Base-by-base conservation (phyloP, 768 basidiomycete species). In the Boletus sp. region DNA sequence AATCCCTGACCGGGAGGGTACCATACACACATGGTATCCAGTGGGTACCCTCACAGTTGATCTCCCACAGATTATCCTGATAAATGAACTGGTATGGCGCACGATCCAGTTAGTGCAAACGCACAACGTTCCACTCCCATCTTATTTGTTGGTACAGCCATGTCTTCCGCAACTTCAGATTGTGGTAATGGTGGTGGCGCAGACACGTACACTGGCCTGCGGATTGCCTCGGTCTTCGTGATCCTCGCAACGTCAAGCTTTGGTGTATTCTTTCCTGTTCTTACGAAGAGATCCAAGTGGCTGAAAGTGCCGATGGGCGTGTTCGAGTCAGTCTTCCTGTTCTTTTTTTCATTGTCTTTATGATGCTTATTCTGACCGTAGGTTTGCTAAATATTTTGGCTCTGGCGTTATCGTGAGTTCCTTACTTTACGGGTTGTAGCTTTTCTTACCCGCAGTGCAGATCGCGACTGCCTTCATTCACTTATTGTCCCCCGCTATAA, bases 391-490 rank as follows among this genome's bases (percentile, higher is more conserved):
- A 72, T 93, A 88, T 71, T 94, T 95, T 72, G 93, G 93, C 29
- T 92, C 90, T 14, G 93, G 93, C 28, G 89, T 92, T 48, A 92
- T 92, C 63, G 89, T 90, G 56, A 64, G 86, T 76, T 32, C 15
- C 11, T 62, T 44, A 0, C 15, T n/a, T 39, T 40, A 14, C 50
- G 47, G 2, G 12, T 28, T 12, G 24, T 40, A 32, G 18, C 20
- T 36, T 35, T 47, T 20, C 36, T 58, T 9, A 59, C 41, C 24
- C 18, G 45, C 9, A 59, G 51, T 47, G 29, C 61, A 92, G 90
- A 88, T 97, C 56, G 92, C 92, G 1, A 96, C 94, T 10, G 88
- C 90, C 4, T 96, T 92, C 69, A 90, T 92, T 36, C 91, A 94
- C 71, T 79, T 96, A 0, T 77, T 96, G 7, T 74, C 81, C 7